These are phyloP conservation scores for Epichloe aotearoae DNA, from an alignment of 2,329 filamentous ascomycete species.

Conservation along the genomic window DNA sequence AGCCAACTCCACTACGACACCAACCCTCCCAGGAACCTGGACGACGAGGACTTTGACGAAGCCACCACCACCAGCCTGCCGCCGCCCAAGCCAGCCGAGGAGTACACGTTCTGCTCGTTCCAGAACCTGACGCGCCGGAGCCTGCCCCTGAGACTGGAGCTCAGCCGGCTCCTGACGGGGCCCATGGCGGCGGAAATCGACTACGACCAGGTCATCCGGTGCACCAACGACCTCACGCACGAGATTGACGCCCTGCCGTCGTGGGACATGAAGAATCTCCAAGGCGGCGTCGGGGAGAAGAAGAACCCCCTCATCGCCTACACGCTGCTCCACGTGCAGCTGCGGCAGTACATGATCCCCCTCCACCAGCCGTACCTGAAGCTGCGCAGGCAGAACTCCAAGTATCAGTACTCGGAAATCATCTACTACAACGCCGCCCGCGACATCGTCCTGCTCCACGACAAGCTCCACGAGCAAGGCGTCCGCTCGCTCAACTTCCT, in stretches of 20 bases:
- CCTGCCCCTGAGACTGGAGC: constrained; percentile 40
- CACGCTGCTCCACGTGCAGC: constrained; percentile 46
- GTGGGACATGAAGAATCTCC: constrained; percentile 32
- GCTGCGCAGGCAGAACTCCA: constrained; percentile 44
- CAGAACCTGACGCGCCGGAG: constrained; percentile 44
- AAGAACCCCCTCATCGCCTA: constrained; percentile 45
- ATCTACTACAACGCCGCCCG: constrained; percentile 50
- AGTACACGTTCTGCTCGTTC: constrained; percentile 47
- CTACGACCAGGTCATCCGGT: constrained; percentile 48
- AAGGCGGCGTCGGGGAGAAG: constrained; percentile 22
- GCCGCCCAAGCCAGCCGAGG: constrained; percentile 33
- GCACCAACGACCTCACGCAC: constrained; percentile 46
- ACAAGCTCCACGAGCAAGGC: constrained; percentile 45
- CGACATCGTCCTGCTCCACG: constrained; percentile 48
- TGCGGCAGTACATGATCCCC: constrained; percentile 48
- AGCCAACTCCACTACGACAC: constrained; percentile 43
- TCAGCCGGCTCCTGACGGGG: constrained; percentile 42
- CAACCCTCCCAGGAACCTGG: constrained; percentile 41
- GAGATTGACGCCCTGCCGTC: constrained; percentile 47
- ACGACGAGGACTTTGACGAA: constrained; percentile 45
- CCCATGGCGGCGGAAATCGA: constrained; percentile 37
- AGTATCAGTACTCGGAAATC: constrained; percentile 49
- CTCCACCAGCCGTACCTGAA: constrained; percentile 48
- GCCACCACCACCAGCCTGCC: constrained; percentile 37
- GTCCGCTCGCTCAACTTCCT: constrained; percentile 46